These are phyloP conservation scores for Rosa persica DNA, from an alignment of 306 rosid genomes.

Conservation along the genomic window DNA sequence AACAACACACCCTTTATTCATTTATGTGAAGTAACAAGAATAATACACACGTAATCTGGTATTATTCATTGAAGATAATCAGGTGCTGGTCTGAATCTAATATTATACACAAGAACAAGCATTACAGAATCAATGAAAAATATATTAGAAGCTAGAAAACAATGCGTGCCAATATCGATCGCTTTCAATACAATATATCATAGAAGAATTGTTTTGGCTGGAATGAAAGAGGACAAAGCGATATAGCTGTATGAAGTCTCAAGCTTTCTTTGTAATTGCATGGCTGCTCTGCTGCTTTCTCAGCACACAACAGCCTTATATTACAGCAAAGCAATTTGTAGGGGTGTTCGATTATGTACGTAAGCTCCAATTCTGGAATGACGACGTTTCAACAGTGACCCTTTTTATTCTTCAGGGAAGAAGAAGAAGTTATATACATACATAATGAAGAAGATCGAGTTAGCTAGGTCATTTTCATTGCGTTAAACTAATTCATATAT, in stretches of 20 bases:
- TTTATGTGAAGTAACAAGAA: constrained; percentile 1
- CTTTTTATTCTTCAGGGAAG: constrained; percentile 28
- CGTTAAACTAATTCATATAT: background rate
- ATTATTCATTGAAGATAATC: constrained; percentile 3
- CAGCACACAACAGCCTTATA: constrained; percentile 25
- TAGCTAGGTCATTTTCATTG: background rate
- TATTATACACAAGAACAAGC: background rate
- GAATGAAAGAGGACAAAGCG: constrained; percentile 36
- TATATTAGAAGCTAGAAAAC: background rate
- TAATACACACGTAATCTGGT: background rate
- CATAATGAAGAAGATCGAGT: constrained; percentile 19
- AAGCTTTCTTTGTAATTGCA: constrained; percentile 16
- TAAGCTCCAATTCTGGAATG: constrained; percentile 32
- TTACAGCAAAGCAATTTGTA: constrained; percentile 26
- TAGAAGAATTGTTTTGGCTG: background rate
- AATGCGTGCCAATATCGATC: constrained; percentile 7
- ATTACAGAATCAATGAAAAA: background rate
- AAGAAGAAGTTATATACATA: background rate
- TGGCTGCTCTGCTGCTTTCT: constrained; percentile 9
- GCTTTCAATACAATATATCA: background rate
- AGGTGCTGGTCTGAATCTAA: background rate
- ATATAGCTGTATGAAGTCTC: constrained; percentile 43
- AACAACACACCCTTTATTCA: constrained; percentile 1
- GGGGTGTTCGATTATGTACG: constrained; percentile 18
- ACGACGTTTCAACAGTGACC: constrained; percentile 38